Percentiles rank a stretch among this genome's conserved stretches.
phyloP scores from a whole-genome alignment of 495 filamentous ascomycete genomes.

The Oidiodendron maius region DNA sequence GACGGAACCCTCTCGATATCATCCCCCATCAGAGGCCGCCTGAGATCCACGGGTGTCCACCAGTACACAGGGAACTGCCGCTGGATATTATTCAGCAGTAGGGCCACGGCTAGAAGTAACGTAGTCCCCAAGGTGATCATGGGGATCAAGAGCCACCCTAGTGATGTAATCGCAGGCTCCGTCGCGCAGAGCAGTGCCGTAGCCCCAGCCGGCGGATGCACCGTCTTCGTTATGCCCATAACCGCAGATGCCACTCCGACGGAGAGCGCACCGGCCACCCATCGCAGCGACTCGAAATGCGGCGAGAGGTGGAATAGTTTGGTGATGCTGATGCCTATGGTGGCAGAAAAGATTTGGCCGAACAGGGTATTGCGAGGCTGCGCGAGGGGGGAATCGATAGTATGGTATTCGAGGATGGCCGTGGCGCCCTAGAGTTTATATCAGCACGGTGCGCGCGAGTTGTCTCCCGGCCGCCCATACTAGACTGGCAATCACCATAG shows the following conservation, averaged over 20 bases:
- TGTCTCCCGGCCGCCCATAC: too few relatives aligned
- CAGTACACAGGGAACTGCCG: conserved; percentile 75
- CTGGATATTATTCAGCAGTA: conserved; percentile 72
- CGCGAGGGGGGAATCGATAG: conserved; percentile 75
- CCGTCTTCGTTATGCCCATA: conserved; percentile 74
- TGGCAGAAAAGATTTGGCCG: conserved; percentile 62
- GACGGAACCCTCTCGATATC: conserved; percentile 12
- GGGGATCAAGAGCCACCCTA: conserved; percentile 72
- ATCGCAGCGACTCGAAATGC: conserved; percentile 49
- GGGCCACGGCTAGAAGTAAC: conserved; percentile 60
- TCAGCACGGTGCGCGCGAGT: too few relatives aligned
- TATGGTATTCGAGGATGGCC: conserved; percentile 65
- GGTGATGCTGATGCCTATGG: conserved; percentile 61
- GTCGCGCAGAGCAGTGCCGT: conserved; percentile 75
- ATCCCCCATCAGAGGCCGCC: not conserved
- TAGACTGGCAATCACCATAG: conserved; percentile 46
- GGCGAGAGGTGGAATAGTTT: conserved; percentile 66
- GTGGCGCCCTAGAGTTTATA: conserved; percentile 58
- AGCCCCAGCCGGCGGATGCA: conserved; percentile 85
- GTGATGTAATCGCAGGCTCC: conserved; percentile 40
- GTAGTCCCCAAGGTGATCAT: conserved; percentile 58
- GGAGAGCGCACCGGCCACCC: conserved; percentile 63
- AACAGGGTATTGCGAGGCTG: conserved; percentile 75
- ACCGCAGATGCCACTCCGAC: conserved; percentile 61
- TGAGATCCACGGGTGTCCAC: conserved; percentile 44